Conservation (phyloP, 208 protist genomes). For the Acanthamoeba quina region DNA sequence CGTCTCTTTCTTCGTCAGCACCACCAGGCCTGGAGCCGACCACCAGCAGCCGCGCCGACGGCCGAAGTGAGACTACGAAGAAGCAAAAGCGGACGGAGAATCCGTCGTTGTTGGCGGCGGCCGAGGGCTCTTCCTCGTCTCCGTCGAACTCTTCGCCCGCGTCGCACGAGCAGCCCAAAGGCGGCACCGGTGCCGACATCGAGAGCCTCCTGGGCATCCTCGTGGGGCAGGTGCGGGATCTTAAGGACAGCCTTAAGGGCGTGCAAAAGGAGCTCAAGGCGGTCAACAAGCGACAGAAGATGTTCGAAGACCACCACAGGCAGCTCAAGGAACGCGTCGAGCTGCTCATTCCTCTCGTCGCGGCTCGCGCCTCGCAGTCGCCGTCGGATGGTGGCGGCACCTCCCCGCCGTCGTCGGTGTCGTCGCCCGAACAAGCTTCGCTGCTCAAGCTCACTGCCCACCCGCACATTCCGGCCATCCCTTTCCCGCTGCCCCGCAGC, state of each 20-base stretch:
- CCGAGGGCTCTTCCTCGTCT: not conserved
- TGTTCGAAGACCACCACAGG: slow-evolving; percentile 33
- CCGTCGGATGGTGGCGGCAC: not conserved
- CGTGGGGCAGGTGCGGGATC: slow-evolving; percentile 22
- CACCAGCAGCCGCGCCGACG: not conserved
- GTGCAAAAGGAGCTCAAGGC: slow-evolving; percentile 29
- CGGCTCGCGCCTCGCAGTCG: not conserved
- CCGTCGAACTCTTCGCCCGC: not conserved
- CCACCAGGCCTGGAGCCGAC: not conserved
- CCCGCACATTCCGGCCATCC: not conserved
- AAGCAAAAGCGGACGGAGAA: not conserved
- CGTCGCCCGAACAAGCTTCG: not conserved
- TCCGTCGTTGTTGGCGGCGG: not conserved
- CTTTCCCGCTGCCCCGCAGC: not conserved
- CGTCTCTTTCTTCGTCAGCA: not conserved
- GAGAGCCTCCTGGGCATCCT: slow-evolving; percentile 35
- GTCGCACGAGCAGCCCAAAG: not conserved
- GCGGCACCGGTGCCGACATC: not conserved
- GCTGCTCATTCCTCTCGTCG: not conserved
- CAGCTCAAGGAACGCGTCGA: slow-evolving; percentile 14
- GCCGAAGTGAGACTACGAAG: not conserved
- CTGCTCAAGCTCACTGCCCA: not conserved
- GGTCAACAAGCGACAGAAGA: slow-evolving; percentile 39
- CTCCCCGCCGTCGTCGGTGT: not conserved
- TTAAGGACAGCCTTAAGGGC: slow-evolving; percentile 19